Percentiles rank a stretch among this genome's conserved stretches.
Evolutionary conservation across 2,329 filamentous ascomycete species (phyloP).

Genomic region (Phialocephala subalpina): DNA sequence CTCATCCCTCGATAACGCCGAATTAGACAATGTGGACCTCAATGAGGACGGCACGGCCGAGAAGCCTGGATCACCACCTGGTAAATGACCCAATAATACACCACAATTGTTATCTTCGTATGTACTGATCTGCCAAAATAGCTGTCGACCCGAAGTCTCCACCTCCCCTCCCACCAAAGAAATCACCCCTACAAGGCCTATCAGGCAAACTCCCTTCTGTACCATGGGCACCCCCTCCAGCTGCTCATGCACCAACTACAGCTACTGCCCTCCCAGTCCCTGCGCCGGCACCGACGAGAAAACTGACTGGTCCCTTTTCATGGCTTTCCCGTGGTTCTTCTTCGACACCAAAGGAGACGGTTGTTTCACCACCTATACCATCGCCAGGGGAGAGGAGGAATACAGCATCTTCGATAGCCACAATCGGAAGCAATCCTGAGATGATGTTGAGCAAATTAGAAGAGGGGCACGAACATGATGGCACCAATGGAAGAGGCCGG

Average conservation of each 20-base stretch:
- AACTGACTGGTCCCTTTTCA: conserved; percentile 87
- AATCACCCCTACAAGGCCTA: conserved; percentile 68
- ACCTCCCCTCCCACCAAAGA: conserved; percentile 40
- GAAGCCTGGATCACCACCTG: conserved; percentile 26
- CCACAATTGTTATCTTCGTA: background rate
- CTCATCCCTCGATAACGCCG: conserved; percentile 68
- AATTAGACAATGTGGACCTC: conserved; percentile 51
- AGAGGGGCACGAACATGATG: conserved; percentile 75
- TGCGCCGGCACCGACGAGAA: conserved; percentile 57
- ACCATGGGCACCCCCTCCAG: conserved; percentile 71
- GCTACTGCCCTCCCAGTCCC: conserved; percentile 34
- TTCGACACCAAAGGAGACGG: conserved; percentile 60
- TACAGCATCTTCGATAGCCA: conserved; percentile 82
- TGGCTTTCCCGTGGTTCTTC: conserved; percentile 80
- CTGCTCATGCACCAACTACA: conserved; percentile 31
- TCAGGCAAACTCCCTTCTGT: conserved; percentile 76
- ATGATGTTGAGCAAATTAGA: conserved; percentile 80
- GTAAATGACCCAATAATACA: conserved; percentile 22
- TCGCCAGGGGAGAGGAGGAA: conserved; percentile 65
- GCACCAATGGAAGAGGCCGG: conserved; percentile 53
- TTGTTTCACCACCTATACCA: conserved; percentile 60
- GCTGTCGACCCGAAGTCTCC: conserved; percentile 41
- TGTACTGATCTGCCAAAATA: conserved; percentile 32
- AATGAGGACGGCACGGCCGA: conserved; percentile 55
- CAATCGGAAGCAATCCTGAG: conserved; percentile 81